Evolutionary conservation across 805 yeast species (phyloP), one percentile per base, ranked within the genome.

Genomic region (Ogataea pini): DNA sequence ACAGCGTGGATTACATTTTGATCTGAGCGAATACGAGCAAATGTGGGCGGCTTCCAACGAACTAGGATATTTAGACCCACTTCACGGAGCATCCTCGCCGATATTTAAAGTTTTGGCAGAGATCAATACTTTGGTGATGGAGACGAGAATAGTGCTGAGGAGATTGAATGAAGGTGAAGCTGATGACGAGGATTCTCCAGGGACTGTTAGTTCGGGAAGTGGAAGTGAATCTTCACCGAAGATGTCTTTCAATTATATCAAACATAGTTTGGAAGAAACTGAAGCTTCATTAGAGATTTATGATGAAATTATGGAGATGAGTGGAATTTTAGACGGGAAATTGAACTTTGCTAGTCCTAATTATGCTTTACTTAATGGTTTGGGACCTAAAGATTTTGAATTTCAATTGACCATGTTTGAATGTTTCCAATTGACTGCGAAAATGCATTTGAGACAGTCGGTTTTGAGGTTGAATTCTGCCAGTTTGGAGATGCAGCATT

Each of bases 341-440:
- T 76, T 84, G 34, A 76, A 78, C 46, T 49, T 58, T 2, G 75
- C 79, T 7, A 71, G 71, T 47, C 91, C 91, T 0, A 77, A 78
- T 38, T 69, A 73, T 7, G 60, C 64, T 16, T 81, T 80, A 46
- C 60, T 84, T 34, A 56, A 62, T 5, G 46, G 54, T 16, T 50
- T 64, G 22, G 57, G 70, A 4, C 61, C 70, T 0, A 70, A 71
- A 20, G 89, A 86, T 42, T 65, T 83, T 22, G 85, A 82, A 57
- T 68, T 79, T 47, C 94, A 87, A 59, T 67, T 86, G 43, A 81
- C 88, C 1, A 63, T 86, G 29, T 88, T 87, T 62, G 90, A 85
- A 56, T 76, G 82, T 10, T 83, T 84, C 63, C 89, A 85, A 64
- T 61, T 85, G 25, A 78, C 89, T 14, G 82, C 90, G 1, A 78